phyloP scores from a whole-genome alignment of 805 yeast genomes.

The Hyphopichia homilentoma region DNA sequence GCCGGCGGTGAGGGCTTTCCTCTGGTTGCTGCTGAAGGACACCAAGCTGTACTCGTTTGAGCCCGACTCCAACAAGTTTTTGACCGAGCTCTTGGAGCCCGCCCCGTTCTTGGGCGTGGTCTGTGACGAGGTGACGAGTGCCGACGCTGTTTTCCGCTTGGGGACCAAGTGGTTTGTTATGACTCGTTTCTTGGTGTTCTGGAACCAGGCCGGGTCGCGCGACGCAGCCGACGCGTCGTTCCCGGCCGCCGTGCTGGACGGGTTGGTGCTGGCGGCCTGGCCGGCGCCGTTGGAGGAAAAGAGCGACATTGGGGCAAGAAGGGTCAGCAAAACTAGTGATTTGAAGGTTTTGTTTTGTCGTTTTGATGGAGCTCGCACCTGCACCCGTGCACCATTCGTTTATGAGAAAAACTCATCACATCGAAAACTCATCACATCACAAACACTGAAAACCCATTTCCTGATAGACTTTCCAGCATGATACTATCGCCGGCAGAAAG shows the following conservation, averaged over 20 bases:
- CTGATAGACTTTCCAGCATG: too few relatives aligned
- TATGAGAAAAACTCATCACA: not conserved
- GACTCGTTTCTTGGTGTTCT: constrained; percentile 28
- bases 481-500: constrained; percentile 73
- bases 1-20: constrained; percentile 13
- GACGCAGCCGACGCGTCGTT: too few relatives aligned
- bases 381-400: not conserved
- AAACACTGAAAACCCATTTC: too few relatives aligned
- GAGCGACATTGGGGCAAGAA: constrained; percentile 1
- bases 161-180: constrained; percentile 42
- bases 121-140: constrained; percentile 19
- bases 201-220: constrained; percentile 35
- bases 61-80: constrained; percentile 9
- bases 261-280: not conserved
- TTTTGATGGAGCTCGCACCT: not conserved
- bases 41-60: constrained; percentile 28
- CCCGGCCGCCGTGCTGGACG: constrained; percentile 2
- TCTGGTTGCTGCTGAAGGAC: constrained; percentile 30
- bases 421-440: not conserved
- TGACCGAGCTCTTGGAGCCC: constrained; percentile 1
- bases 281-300: constrained; percentile 3
- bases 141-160: constrained; percentile 38
- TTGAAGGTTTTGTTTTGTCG: too few relatives aligned
- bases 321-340: too few relatives aligned
- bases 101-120: not conserved